Base-by-base conservation (phyloP, 2,329 filamentous ascomycete species). In the Cytospora mali region DNA sequence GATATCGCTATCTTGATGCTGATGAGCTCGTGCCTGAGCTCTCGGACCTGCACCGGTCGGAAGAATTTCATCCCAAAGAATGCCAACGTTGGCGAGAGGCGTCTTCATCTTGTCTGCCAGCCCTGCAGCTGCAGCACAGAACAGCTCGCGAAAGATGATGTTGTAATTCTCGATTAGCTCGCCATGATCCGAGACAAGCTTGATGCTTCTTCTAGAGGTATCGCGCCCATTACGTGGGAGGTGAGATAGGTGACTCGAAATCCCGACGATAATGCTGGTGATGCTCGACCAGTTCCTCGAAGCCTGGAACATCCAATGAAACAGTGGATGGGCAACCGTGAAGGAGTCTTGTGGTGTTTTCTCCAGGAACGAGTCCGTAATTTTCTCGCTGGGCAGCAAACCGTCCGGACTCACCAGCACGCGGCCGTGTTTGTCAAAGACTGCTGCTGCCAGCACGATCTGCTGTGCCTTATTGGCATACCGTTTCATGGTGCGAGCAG, bases 271-370 rank as follows among this genome's bases (percentile, higher is more conserved):
- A 6, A 95, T 79, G 51, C 86, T 84, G 60, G 81, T 81, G 28
- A 96, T 82, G 48, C 85, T 83, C 9, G 76, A 72, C 93, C 93
- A 97, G 73, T 93, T 89, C 63, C 88, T 84, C 7, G 90, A 91
- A 3, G 92, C 90, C 62, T 90, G 85, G 71, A 91, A 96, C 70
- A 95, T 88, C 93, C 93, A 96, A 55, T 93, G 86, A 74, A 95
- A 96, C 1, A 93, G 86, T 0, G 90, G 86, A 71, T 96, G 92
- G 0, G 86, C 84, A 27, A 87, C 87, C 61, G 87, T 87, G 70
- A 97, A 93, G 16, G 88, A 85, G 64, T 96, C 91, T 69, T 72
- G 62, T 68, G 75, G 64, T 70, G 86, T 85, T 71, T 82, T 84
- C 72, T 90, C 88, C 46, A 91, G 76, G 72, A 92, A 92, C 16